Percentiles rank a stretch among this genome's conserved stretches.
Conservation (phyloP, 257 asterid species). For the Solanum lignicaule region DNA sequence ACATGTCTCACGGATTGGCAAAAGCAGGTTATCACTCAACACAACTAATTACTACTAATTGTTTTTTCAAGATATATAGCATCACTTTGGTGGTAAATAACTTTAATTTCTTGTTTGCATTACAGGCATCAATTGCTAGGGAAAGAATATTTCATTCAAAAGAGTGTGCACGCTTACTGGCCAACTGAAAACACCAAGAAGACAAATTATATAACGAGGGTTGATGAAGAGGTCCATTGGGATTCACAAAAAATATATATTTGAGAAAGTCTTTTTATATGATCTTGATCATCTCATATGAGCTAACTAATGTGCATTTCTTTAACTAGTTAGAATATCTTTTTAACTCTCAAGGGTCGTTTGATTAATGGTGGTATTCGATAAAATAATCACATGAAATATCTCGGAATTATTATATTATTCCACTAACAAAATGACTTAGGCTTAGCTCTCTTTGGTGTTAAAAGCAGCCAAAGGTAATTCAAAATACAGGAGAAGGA, state of each 20-base stretch:
- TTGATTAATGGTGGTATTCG: not conserved
- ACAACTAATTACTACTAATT: not conserved
- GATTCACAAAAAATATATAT: not conserved
- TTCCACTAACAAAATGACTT: not conserved
- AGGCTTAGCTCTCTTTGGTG: not conserved
- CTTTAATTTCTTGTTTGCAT: not conserved
- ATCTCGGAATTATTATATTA: not conserved
- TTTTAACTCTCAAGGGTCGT: not conserved
- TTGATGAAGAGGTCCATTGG: not conserved
- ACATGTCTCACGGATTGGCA: conserved; percentile 43
- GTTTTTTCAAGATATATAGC: not conserved
- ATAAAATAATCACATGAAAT: not conserved
- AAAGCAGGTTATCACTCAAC: conserved; percentile 29
- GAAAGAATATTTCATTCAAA: conserved; percentile 11
- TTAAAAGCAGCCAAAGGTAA: not conserved
- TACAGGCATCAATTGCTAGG: conserved; percentile 25
- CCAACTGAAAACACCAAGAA: not conserved
- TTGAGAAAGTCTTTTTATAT: not conserved
- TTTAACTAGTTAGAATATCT: not conserved
- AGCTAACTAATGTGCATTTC: not conserved
- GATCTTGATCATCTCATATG: not conserved
- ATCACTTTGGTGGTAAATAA: not conserved
- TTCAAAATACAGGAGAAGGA: not conserved
- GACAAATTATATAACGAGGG: not conserved
- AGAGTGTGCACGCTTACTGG: not conserved